Base-by-base conservation (phyloP, 352 stramenopile genomes). In the Phytophthora pisi region DNA sequence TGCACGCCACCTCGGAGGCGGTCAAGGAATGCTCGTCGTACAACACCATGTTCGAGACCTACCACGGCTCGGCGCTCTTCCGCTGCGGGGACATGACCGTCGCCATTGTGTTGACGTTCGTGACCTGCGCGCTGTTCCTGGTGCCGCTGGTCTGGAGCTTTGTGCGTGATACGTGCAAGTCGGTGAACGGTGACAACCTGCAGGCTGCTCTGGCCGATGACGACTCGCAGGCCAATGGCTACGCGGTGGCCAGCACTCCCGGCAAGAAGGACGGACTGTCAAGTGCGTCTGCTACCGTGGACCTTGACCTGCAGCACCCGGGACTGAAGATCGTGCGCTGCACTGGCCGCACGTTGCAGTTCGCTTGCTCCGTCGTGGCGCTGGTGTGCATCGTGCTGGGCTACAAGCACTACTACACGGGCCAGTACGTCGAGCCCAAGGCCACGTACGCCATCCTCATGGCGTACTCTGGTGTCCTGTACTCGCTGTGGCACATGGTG, bases 391-490 rank as follows among this genome's bases (percentile, higher is more conserved):
- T 68, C 8, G 69, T 72, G 28, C 16, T 68, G 16, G 72, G 69
- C 53, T 84, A 81, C 72, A 73, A 72, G 30, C 75, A 77, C 57
- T 84, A 84, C 66, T 84, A 70, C 70, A 79, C 72, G 4, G 75
- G 75, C 11, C 75, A 81, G 57, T 84, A 81, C 70, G 50, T 81
- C 9, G 68, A 62, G 55, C 76, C 76, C 49, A 77, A 71, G 73
- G 61, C 73, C 51, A 80, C 64, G 23, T 84, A 72, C 66, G 65
- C 64, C 13, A 81, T 84, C 50, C 68, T 84, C 51, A 72, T 80
- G 58, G 53, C 70, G 18, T 84, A 82, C 67, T 80, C 64, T 43
- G 70, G 57, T 50, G 66, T 70, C n/a, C 30, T 80, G 20, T 84
- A 84, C 64, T 73, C 73, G 53, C 55, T 84, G 40, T 84, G 73